Conservation (phyloP, 176 grass and related monocot genomes). For the Hsuehochloa calcarea region DNA sequence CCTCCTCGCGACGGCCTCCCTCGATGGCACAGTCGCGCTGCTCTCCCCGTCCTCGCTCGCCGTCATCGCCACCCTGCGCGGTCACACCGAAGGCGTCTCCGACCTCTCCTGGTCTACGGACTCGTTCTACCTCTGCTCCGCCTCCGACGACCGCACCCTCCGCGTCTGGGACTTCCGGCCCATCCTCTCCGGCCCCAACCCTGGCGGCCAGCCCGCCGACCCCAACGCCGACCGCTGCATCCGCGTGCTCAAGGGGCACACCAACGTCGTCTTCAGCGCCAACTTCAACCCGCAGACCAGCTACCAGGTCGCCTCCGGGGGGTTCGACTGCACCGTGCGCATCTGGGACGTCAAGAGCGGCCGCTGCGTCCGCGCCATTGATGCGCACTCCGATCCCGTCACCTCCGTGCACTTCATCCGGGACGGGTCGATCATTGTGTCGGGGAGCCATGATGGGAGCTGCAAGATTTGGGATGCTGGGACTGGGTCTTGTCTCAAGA, state of each 20-base stretch:
- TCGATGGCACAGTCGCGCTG: slow-evolving; percentile 71
- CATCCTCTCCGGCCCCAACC: slow-evolving; percentile 40
- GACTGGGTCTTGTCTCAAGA: slow-evolving; percentile 72
- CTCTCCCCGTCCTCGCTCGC: slow-evolving; percentile 58
- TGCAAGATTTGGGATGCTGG: slow-evolving; percentile 96
- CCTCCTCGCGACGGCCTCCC: slow-evolving; percentile 78
- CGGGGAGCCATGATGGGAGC: slow-evolving; percentile 77
- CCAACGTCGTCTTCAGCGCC: slow-evolving; percentile 76
- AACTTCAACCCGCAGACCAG: slow-evolving; percentile 89
- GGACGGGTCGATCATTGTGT: slow-evolving; percentile 95
- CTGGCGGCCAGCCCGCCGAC: not conserved
- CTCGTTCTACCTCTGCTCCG: slow-evolving; percentile 83
- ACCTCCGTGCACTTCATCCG: slow-evolving; percentile 86
- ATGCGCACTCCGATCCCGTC: slow-evolving; percentile 70
- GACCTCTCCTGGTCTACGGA: slow-evolving; percentile 88
- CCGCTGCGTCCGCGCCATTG: slow-evolving; percentile 53
- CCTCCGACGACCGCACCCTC: slow-evolving; percentile 80
- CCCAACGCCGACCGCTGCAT: slow-evolving; percentile 56
- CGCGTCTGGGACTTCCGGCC: slow-evolving; percentile 75
- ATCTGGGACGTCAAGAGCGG: slow-evolving; percentile 79
- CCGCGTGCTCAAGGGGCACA: slow-evolving; percentile 66
- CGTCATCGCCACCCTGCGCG: slow-evolving; percentile 55
- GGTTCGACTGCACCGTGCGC: slow-evolving; percentile 77
- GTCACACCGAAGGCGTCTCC: slow-evolving; percentile 69
- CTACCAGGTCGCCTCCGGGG: slow-evolving; percentile 67